Base-by-base conservation (phyloP, 1,284 basidiomycete species). In the Volvariella volvacea region DNA sequence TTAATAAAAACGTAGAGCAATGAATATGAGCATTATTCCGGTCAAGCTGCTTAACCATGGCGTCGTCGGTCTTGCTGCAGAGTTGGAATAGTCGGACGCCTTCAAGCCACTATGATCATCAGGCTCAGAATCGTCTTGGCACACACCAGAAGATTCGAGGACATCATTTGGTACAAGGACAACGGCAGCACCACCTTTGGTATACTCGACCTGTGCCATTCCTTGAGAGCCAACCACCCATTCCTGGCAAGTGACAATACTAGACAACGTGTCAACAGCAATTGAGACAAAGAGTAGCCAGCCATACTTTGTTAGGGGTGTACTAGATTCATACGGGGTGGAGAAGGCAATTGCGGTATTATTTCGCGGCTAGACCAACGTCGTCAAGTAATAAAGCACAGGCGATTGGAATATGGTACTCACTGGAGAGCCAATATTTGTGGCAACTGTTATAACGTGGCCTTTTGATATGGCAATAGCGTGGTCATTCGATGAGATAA, bases 371-470 rank as follows among this genome's bases (percentile, higher is more conserved):
- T 83, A 39, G 33, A 30, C 14, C 31, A 19, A 38, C 7, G 28
- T 39, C n/a, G n/a, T n/a, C n/a, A n/a, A n/a, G n/a, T n/a, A n/a
- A n/a, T n/a, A 33, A 25, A 39, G 40, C 44, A 39, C 43, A 28
- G 34, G 34, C 38, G 22, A 4, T 10, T 20, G 22, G 46, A 22
- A 30, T 36, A 43, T 8, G 22, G 58, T 6, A 28, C 76, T 47
- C 57, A 86, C 81, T 14, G 83, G 81, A 47, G 81, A 83, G 16
- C 83, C 84, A 50, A 88, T 79, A 62, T 87, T 91, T 15, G 88
- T 92, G 52, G 89, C 54, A 22, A 89, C 67, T 10, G 78, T 73
- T 42, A 91, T 64, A 4, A 89, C 68, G 17, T 74, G 66, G 8
- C 87, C 88, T 58, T 88, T 90, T 59, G 78, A 73, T 50, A 91